Evolutionary conservation across 2,329 filamentous ascomycete species (phyloP).

Genomic region (Fusarium sp.): DNA sequence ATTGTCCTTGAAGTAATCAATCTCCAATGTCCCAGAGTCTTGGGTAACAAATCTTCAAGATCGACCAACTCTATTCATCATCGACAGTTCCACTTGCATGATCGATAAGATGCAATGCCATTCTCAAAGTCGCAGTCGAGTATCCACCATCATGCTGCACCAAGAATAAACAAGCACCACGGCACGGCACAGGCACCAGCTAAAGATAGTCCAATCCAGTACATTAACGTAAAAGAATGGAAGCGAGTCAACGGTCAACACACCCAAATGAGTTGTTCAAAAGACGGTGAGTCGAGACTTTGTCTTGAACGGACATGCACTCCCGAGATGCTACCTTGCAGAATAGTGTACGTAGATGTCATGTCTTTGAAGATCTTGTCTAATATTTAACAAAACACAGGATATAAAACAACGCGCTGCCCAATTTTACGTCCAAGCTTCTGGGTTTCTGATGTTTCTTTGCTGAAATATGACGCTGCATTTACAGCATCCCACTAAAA

Average conservation of each 20-base stretch:
- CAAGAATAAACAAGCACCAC: conserved; percentile 31
- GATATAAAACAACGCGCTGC: neutral
- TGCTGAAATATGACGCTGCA: conserved; percentile 14
- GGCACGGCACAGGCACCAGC: conserved; percentile 19
- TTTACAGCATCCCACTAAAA: conserved; percentile 3
- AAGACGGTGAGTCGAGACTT: conserved; percentile 35
- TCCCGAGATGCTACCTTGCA: conserved; percentile 14
- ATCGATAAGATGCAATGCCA: conserved; percentile 15
- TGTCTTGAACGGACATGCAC: conserved; percentile 26
- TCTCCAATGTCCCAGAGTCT: neutral
- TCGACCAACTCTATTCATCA: conserved; percentile 11
- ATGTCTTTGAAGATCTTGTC: neutral
- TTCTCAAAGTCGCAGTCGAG: conserved; percentile 1
- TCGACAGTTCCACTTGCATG: conserved; percentile 10
- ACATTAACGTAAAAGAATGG: neutral
- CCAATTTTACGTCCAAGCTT: conserved; percentile 5
- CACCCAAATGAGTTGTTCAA: conserved; percentile 10
- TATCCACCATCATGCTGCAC: conserved; percentile 31
- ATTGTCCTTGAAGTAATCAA: neutral
- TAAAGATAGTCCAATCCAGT: neutral
- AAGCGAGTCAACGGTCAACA: conserved; percentile 18
- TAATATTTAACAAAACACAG: neutral
- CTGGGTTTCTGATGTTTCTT: neutral
- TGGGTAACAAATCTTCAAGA: neutral
- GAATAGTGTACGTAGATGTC: conserved; percentile 13